phyloP scores from a whole-genome alignment of 345 rosid species.

The Gossypium ekmanianum region DNA sequence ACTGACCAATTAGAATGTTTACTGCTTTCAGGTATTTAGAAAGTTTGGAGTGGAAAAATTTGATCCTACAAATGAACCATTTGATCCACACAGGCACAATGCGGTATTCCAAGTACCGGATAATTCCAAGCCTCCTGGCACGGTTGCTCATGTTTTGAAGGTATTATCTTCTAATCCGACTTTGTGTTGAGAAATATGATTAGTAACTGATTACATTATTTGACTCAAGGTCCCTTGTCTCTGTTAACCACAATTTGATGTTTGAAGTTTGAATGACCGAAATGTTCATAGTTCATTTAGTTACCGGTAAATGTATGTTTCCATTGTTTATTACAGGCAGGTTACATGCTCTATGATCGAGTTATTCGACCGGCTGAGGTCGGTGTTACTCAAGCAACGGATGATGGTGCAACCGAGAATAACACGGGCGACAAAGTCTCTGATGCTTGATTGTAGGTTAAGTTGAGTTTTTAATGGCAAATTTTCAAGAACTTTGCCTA shows the following conservation, averaged over 20 bases:
- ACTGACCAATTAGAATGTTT: slow-evolving; percentile 4
- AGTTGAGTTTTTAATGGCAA: not conserved
- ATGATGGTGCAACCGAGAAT: slow-evolving; percentile 28
- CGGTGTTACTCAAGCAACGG: slow-evolving; percentile 68
- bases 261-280: not conserved
- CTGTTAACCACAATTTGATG: not conserved
- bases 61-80: slow-evolving; percentile 75
- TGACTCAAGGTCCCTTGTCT: not conserved
- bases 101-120: slow-evolving; percentile 78
- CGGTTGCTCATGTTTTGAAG: slow-evolving; percentile 81
- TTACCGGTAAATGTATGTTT: not conserved
- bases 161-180: slow-evolving; percentile 27
- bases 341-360: slow-evolving; percentile 70
- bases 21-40: slow-evolving; percentile 57
- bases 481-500: slow-evolving; percentile 20
- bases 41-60: slow-evolving; percentile 71
- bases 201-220: not conserved
- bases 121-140: slow-evolving; percentile 81
- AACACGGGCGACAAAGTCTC: slow-evolving; percentile 25
- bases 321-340: slow-evolving; percentile 46
- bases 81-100: slow-evolving; percentile 90
- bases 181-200: not conserved
- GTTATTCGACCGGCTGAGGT: slow-evolving; percentile 96
- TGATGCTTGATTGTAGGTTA: slow-evolving; percentile 30
- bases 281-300: not conserved